Evolutionary conservation across 768 basidiomycete genomes (phyloP).

Genomic region (Scleroderma citrinum): DNA sequence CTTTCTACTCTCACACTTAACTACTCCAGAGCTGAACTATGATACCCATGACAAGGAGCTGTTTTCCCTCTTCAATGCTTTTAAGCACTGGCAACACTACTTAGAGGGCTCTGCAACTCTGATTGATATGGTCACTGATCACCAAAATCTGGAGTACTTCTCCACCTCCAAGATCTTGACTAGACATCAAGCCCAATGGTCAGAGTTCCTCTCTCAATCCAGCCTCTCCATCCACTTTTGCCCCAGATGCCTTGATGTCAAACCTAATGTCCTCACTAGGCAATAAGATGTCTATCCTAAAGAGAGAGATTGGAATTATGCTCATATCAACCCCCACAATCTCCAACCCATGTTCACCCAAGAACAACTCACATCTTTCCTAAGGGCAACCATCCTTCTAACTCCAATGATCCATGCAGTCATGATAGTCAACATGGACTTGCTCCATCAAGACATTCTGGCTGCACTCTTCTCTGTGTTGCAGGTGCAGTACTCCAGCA

Average conservation of each 20-base stretch:
- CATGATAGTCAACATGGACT: too few species aligned
- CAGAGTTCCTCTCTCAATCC: slow-evolving; percentile 35
- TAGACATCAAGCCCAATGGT: slow-evolving; percentile 18
- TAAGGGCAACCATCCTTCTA: too few species aligned
- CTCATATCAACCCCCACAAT: not conserved
- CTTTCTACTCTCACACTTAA: not conserved
- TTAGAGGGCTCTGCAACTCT: slow-evolving; percentile 2
- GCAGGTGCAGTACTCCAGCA: too few species aligned
- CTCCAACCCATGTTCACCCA: not conserved
- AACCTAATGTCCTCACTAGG: not conserved
- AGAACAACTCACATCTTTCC: not conserved
- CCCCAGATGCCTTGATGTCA: slow-evolving; percentile 5
- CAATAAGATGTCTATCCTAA: not conserved
- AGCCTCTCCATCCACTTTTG: slow-evolving; percentile 5
- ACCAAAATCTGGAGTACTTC: slow-evolving; percentile 13
- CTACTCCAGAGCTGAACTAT: not conserved
- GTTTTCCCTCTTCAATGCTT: not conserved
- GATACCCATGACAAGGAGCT: too few species aligned
- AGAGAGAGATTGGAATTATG: not conserved
- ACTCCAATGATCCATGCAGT: too few species aligned
- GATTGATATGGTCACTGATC: slow-evolving; percentile 16
- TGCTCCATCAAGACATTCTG: too few species aligned
- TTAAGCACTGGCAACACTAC: not conserved
- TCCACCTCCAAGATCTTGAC: slow-evolving; percentile 7
- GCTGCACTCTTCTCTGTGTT: not conserved